These are phyloP conservation scores for Breviolum minutum DNA, from an alignment of 73 alveolate species.

Conservation along the genomic window DNA sequence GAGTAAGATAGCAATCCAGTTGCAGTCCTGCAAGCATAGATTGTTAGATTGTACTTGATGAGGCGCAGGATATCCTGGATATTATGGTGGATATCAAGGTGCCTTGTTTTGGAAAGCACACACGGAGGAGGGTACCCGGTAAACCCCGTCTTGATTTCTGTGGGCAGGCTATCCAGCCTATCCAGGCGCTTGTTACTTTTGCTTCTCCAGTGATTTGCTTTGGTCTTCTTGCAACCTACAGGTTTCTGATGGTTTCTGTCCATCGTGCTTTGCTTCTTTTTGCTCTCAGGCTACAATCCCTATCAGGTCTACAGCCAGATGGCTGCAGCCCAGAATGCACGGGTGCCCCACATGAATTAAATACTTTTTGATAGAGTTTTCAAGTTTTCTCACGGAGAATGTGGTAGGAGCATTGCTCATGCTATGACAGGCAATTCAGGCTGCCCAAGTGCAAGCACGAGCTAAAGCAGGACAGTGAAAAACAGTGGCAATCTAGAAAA, in stretches of 20 bases:
- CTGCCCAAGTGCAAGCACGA: slow-evolving; percentile 73
- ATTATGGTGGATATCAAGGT: slow-evolving; percentile 47
- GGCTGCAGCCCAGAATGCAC: slow-evolving; percentile 90
- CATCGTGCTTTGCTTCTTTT: too few relatives aligned
- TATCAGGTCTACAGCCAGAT: slow-evolving; percentile 52
- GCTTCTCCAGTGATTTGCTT: neutral
- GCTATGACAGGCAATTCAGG: slow-evolving; percentile 45
- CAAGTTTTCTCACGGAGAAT: neutral
- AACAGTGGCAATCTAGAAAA: neutral
- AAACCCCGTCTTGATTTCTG: neutral
- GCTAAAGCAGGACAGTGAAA: slow-evolving; percentile 34
- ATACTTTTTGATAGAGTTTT: neutral
- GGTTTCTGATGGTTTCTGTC: too few relatives aligned
- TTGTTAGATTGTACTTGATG: neutral
- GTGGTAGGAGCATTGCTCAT: neutral
- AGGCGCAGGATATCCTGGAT: slow-evolving; percentile 40
- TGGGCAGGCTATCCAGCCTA: slow-evolving; percentile 51
- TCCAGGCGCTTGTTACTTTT: slow-evolving; percentile 25
- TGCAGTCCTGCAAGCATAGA: neutral
- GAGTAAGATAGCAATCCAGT: neutral
- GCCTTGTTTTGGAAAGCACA: neutral
- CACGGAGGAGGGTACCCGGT: neutral
- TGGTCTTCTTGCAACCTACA: neutral
- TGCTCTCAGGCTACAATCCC: slow-evolving; percentile 42
- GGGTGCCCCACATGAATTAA: neutral